Evolutionary conservation across 2,329 filamentous ascomycete species (phyloP).

Genomic region (Paecilomyces sp.): DNA sequence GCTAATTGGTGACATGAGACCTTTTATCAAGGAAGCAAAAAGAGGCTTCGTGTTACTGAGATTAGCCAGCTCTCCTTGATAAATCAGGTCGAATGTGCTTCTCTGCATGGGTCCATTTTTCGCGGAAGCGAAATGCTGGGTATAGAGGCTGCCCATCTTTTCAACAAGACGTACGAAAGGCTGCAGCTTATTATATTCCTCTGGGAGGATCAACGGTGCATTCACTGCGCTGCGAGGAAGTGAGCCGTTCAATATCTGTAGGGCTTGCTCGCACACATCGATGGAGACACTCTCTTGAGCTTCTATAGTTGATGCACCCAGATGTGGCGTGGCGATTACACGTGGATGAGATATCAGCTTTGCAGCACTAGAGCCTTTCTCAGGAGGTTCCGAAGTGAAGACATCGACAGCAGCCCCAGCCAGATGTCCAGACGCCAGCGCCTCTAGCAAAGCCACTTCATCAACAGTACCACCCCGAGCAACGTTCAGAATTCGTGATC

Average conservation of each 20-base stretch:
- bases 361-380: slow-evolving; percentile 54
- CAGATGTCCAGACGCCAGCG: slow-evolving; percentile 63
- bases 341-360: slow-evolving; percentile 61
- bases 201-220: slow-evolving; percentile 70
- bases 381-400: slow-evolving; percentile 67
- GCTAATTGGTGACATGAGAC: slow-evolving; percentile 62
- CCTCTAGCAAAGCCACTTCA: slow-evolving; percentile 63
- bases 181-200: slow-evolving; percentile 70
- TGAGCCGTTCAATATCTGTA: slow-evolving; percentile 64
- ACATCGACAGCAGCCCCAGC: slow-evolving; percentile 74
- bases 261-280: slow-evolving; percentile 74
- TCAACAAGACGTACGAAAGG: slow-evolving; percentile 71
- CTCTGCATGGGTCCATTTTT: slow-evolving; percentile 44
- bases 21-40: slow-evolving; percentile 72
- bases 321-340: slow-evolving; percentile 70
- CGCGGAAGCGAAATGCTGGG: slow-evolving; percentile 58
- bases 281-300: slow-evolving; percentile 79
- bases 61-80: slow-evolving; percentile 65
- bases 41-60: slow-evolving; percentile 71
- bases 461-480: slow-evolving; percentile 75
- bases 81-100: slow-evolving; percentile 67
- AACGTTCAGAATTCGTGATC: slow-evolving; percentile 69
- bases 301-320: slow-evolving; percentile 73
- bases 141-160: slow-evolving; percentile 72
- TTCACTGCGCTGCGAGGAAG: slow-evolving; percentile 73